Evolutionary conservation across 2,329 filamentous ascomycete species (phyloP).

Genomic region (Ambrosiella beaveri): DNA sequence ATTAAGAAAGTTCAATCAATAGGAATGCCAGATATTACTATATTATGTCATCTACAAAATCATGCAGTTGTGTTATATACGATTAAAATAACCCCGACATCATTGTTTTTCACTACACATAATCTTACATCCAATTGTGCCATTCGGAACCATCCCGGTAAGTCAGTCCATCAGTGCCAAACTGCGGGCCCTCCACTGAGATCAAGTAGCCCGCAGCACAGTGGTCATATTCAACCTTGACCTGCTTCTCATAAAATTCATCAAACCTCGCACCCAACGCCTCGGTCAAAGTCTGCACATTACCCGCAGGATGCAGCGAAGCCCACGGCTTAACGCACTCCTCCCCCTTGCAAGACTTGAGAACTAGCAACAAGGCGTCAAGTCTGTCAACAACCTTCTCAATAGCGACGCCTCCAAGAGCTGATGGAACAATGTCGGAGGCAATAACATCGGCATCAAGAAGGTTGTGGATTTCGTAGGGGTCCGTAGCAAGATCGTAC

Average conservation of each 20-base stretch:
- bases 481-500: constrained; percentile 37
- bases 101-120: too few species aligned
- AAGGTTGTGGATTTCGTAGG: constrained; percentile 25
- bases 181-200: constrained; percentile 36
- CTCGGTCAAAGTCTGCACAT: constrained; percentile 32
- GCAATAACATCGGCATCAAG: constrained; percentile 12
- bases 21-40: too few species aligned
- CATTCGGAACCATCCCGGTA: constrained; percentile 17
- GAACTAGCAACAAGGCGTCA: constrained; percentile 39
- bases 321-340: constrained; percentile 38
- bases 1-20: too few species aligned
- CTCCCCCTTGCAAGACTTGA: constrained; percentile 39
- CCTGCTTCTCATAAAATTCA: constrained; percentile 32
- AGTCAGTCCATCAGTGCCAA: constrained; percentile 16
- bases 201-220: constrained; percentile 39
- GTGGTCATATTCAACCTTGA: constrained; percentile 31
- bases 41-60: too few species aligned
- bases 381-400: constrained; percentile 31
- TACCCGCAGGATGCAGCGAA: constrained; percentile 33
- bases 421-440: constrained; percentile 16
- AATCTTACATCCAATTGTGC: constrained; percentile 17
- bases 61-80: too few species aligned
- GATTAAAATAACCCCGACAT: too few species aligned
- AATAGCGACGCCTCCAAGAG: constrained; percentile 18
- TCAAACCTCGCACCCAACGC: constrained; percentile 32